Conservation (phyloP, 768 basidiomycete genomes). For the Inosperma sp. region DNA sequence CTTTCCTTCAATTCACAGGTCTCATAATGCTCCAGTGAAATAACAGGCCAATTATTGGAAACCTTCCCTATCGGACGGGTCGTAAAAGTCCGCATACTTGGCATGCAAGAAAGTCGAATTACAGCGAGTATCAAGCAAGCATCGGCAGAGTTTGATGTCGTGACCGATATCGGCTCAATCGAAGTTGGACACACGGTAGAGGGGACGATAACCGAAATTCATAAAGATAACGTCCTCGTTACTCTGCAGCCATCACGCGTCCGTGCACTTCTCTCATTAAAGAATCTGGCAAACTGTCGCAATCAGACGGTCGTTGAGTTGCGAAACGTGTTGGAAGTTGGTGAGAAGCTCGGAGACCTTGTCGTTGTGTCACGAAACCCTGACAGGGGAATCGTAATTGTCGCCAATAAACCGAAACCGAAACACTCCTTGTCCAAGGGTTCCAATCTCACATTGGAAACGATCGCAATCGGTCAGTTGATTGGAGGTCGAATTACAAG, state of each 20-base stretch:
- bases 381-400: conserved; percentile 83
- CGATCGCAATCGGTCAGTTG: conserved; percentile 64
- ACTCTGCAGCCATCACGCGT: conserved; percentile 64
- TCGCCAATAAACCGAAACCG: conserved; percentile 65
- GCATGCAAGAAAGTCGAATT: conserved; percentile 59
- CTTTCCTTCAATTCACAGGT: background rate
- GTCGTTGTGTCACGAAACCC: conserved; percentile 86
- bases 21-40: conserved; percentile 50
- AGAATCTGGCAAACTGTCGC: conserved; percentile 80
- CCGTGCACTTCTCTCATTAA: conserved; percentile 80
- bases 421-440: conserved; percentile 46
- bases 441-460: conserved; percentile 55
- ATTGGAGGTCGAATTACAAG: conserved; percentile 77
- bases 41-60: conserved; percentile 50
- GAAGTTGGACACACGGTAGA: conserved; percentile 72
- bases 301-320: conserved; percentile 62
- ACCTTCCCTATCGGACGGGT: conserved; percentile 78
- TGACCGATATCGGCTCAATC: conserved; percentile 64
- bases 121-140: conserved; percentile 87
- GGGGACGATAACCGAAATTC: conserved; percentile 73
- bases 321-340: conserved; percentile 54
- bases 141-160: conserved; percentile 40
- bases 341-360: conserved; percentile 69
- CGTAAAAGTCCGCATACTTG: conserved; percentile 76
- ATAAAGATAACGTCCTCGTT: conserved; percentile 78